Percentiles rank a stretch among this genome's conserved stretches.
Conservation (phyloP, 2,329 filamentous ascomycete genomes). For the Lomentospora prolificans region DNA sequence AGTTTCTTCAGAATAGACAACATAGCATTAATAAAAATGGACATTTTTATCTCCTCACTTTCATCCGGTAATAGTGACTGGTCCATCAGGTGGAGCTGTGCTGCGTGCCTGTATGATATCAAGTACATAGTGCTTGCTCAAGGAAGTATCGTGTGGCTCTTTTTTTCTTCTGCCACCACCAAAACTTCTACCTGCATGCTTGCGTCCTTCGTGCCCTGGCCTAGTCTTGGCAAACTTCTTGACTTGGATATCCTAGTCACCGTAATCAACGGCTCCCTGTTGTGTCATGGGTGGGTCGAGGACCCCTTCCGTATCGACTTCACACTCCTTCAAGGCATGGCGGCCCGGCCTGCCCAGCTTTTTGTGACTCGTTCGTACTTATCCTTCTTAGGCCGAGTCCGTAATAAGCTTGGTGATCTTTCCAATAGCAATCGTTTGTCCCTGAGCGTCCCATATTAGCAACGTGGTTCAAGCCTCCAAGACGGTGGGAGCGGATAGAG, state of each 20-base stretch:
- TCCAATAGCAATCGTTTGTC: slow-evolving; percentile 98
- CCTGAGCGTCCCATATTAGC: slow-evolving; percentile 38
- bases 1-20: neutral
- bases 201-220: neutral
- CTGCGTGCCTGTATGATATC: neutral
- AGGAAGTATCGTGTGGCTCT: neutral
- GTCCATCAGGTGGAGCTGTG: neutral
- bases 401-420: slow-evolving; percentile 87
- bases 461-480: neutral
- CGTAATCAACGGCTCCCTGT: neutral
- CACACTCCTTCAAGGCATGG: neutral
- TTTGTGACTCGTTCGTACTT: neutral
- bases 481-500: slow-evolving; percentile 2
- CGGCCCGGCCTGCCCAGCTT: neutral
- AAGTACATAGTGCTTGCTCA: neutral
- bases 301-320: neutral
- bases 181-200: too few species aligned
- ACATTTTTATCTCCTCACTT: neutral
- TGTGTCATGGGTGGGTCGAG: neutral
- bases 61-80: neutral
- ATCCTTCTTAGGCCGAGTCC: slow-evolving; percentile 14
- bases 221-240: neutral
- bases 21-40: neutral
- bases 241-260: neutral
- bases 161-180: too few species aligned